Evolutionary conservation across 2,329 filamentous ascomycete genomes (phyloP).

Genomic region (Exserohilum rostratum): DNA sequence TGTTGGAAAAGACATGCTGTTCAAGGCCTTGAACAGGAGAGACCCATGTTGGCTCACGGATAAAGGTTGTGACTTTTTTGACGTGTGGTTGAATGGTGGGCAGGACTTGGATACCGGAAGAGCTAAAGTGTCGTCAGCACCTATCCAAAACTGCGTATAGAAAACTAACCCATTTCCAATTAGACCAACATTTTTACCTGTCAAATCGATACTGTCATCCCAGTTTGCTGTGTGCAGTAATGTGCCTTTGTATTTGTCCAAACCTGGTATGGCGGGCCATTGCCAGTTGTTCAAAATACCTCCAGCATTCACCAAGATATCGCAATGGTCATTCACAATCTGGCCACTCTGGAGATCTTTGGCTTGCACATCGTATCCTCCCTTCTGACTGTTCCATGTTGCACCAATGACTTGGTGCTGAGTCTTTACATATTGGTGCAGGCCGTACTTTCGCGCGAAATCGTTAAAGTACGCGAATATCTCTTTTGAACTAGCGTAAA

Average conservation of each 20-base stretch:
- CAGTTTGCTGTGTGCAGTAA: conserved; percentile 64
- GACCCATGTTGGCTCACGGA: conserved; percentile 59
- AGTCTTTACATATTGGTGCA: conserved; percentile 47
- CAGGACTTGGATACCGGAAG: conserved; percentile 61
- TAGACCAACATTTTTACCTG: conserved; percentile 57
- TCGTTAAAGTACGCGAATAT: conserved; percentile 53
- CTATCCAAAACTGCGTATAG: not conserved
- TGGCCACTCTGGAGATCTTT: conserved; percentile 37
- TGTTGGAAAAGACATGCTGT: conserved; percentile 50
- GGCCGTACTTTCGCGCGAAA: conserved; percentile 50
- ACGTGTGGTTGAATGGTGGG: conserved; percentile 55
- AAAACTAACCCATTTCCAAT: conserved; percentile 56
- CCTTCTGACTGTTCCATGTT: conserved; percentile 46
- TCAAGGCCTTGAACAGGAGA: conserved; percentile 54
- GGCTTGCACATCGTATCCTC: conserved; percentile 47
- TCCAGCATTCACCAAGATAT: conserved; percentile 57
- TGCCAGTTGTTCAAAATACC: conserved; percentile 60
- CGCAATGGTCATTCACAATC: conserved; percentile 50
- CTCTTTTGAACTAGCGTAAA: conserved; percentile 53
- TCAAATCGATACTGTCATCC: conserved; percentile 58
- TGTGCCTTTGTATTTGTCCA: conserved; percentile 58
- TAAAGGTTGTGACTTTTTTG: conserved; percentile 56
- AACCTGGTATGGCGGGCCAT: conserved; percentile 60
- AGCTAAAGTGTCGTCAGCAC: conserved; percentile 46
- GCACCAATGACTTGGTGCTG: conserved; percentile 43